These are phyloP conservation scores for Lentinula sp. DNA, from an alignment of 768 basidiomycete genomes.

Conservation along the genomic window DNA sequence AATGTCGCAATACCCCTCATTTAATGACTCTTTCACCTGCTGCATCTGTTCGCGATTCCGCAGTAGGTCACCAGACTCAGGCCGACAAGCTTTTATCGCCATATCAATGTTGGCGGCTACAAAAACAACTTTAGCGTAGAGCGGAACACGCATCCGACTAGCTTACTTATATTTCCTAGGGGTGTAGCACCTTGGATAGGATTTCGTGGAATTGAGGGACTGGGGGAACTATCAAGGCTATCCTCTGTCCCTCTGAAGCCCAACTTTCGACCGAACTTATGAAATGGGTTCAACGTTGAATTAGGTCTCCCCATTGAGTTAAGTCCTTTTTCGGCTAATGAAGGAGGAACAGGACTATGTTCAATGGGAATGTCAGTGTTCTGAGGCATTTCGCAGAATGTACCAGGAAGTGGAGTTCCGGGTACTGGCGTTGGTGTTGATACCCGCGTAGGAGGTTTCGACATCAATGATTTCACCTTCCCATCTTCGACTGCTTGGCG, in stretches of 20 bases:
- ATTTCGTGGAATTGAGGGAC: constrained; percentile 1
- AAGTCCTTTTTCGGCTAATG: not conserved
- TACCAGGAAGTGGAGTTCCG: constrained; percentile 5
- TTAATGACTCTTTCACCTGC: constrained; percentile 64
- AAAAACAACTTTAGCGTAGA: not conserved
- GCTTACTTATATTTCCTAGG: constrained; percentile 36
- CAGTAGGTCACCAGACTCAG: constrained; percentile 57
- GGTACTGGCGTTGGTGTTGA: constrained; percentile 19
- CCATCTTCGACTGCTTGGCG: constrained; percentile 19
- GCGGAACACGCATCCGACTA: not conserved
- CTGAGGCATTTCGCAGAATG: constrained; percentile 1
- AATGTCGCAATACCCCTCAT: constrained; percentile 80
- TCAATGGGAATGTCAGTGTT: not conserved
- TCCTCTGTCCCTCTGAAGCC: not conserved
- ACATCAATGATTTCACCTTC: constrained; percentile 22
- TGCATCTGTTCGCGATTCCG: constrained; percentile 65
- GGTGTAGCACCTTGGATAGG: constrained; percentile 25
- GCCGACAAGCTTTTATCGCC: constrained; percentile 67
- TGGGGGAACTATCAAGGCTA: not conserved
- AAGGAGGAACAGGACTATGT: not conserved
- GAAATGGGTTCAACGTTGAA: not conserved
- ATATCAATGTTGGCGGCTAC: constrained; percentile 61
- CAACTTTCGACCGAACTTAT: not conserved
- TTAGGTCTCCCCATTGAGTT: not conserved
- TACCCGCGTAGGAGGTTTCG: not conserved